Evolutionary conservation across 371 early-diverging fungal genomes (phyloP).

Genomic region (Catenaria anguillulae): DNA sequence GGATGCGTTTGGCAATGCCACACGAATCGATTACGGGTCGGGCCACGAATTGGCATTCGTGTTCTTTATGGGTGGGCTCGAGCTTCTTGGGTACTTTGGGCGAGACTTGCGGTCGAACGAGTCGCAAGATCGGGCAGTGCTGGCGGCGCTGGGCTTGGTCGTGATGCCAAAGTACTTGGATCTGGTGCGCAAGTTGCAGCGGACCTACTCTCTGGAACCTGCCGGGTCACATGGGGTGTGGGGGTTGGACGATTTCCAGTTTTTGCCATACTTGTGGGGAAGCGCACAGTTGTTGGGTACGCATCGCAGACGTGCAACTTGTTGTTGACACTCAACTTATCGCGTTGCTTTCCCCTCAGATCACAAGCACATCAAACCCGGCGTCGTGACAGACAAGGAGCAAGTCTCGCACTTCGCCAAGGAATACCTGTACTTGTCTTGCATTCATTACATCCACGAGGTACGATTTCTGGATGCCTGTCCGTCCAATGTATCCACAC

Average conservation of each 20-base stretch:
- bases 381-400: conserved; percentile 24
- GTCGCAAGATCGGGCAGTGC: not conserved
- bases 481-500: not conserved
- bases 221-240: conserved; percentile 55
- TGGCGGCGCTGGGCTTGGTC: not conserved
- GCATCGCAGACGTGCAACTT: no score
- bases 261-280: conserved; percentile 46
- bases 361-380: conserved; percentile 19
- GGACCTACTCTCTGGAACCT: conserved; percentile 43
- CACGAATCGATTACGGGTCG: conserved; percentile 55
- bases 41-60: conserved; percentile 56
- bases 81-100: conserved; percentile 18
- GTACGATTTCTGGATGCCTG: conserved; percentile 11
- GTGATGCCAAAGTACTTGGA: conserved; percentile 24
- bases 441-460: conserved; percentile 26
- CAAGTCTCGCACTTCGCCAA: conserved; percentile 20
- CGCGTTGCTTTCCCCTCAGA: no score
- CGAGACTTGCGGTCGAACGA: not conserved
- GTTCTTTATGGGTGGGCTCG: conserved; percentile 26
- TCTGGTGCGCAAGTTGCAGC: conserved; percentile 30
- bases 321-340: no score
- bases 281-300: conserved; percentile 28
- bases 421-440: conserved; percentile 30
- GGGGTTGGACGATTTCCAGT: conserved; percentile 52
- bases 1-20: conserved; percentile 41